phyloP scores from a whole-genome alignment of 2,329 filamentous ascomycete genomes.

The Exophiala bonariae region DNA sequence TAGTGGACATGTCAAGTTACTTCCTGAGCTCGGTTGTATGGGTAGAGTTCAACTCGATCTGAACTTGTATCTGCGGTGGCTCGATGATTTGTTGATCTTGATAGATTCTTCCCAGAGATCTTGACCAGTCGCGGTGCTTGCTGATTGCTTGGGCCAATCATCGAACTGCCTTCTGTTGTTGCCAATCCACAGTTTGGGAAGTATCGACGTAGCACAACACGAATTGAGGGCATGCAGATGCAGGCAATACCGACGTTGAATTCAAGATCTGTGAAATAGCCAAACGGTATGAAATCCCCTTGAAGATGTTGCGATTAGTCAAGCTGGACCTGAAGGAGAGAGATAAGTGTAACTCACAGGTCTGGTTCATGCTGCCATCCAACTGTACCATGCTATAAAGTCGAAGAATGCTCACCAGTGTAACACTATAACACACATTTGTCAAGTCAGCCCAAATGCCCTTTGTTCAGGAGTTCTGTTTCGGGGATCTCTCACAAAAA shows the following conservation, averaged over 20 bases:
- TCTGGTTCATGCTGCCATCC: slow-evolving; percentile 41
- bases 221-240: slow-evolving; percentile 42
- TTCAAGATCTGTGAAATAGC: slow-evolving; percentile 44
- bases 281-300: slow-evolving; percentile 42
- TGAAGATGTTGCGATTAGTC: neutral
- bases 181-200: slow-evolving; percentile 19
- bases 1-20: no score
- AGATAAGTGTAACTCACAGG: slow-evolving; percentile 15
- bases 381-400: slow-evolving; percentile 44
- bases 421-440: slow-evolving; percentile 35
- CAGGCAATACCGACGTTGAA: slow-evolving; percentile 46
- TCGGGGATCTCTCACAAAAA: slow-evolving; percentile 42
- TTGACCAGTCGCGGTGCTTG: neutral
- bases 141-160: neutral
- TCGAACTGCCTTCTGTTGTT: neutral
- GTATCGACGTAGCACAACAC: slow-evolving; percentile 26
- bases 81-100: neutral
- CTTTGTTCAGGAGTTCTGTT: slow-evolving; percentile 16
- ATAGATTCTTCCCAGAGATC: neutral
- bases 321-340: no score
- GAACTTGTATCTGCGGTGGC: neutral
- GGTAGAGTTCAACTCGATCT: neutral
- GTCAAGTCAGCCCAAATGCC: neutral
- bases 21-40: neutral
- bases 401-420: slow-evolving; percentile 46